Evolutionary conservation across 306 rosid species (phyloP), one percentile per base, ranked within the genome.

Genomic region (Rosa rugosa): DNA sequence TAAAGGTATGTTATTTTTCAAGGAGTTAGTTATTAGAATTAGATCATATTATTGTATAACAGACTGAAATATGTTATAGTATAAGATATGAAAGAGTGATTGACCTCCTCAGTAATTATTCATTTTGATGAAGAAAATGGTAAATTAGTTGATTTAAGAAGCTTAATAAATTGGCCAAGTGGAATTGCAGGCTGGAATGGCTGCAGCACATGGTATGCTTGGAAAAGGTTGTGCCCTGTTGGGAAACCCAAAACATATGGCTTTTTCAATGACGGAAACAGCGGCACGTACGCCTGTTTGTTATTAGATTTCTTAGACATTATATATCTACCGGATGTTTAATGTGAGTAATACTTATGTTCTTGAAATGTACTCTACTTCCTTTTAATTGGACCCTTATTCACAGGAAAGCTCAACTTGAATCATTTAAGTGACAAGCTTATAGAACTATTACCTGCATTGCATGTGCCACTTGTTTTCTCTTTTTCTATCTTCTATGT

Each of bases 171-270:
- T 22, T 57, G 57, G 34, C 64, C 9, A 23, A 22, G 5, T 8
- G 14, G 64, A 57, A 57, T 8, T n/a, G 57, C 91, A 94, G 98
- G 96, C 93, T 77, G 98, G 97, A 72, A 87, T 88, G 89, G 77
- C 66, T 74, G 97, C 98, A 71, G 97, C 97, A 76, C 83, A 89
- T 78, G 87, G 84, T 22, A 36, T 92, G 60, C 90, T 92, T 66
- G 97, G 94, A 84, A 87, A 77, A 69, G 47, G 78, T 36, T 88
- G 75, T 75, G 73, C 85, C 25, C 87, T 88, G 68, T 75, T 84
- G 77, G 81, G 85, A 83, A 87, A 92, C 75, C 92, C 97, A 27
- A 92, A 90, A 81, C 92, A 85, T 80, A 92, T 94, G 98, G 93
- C 82, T 54, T 94, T 91, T 45, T 94, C 97, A 44, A 80, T 93